A percentile compares a stretch with the other conserved stretches of the same genome.
Evolutionary conservation across 306 rosid species (phyloP).

Genomic region (Vigna hirtella): DNA sequence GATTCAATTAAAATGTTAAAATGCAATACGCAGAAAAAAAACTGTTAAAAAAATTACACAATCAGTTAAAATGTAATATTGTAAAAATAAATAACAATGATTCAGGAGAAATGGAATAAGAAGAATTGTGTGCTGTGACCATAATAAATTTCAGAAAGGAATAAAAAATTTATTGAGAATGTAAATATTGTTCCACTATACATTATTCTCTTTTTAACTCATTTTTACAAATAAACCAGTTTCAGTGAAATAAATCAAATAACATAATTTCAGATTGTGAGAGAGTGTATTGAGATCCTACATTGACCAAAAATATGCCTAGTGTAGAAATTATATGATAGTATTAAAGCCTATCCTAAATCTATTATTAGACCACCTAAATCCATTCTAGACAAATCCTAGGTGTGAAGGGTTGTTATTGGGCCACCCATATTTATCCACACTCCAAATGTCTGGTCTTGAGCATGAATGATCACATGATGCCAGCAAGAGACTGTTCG

Average conservation of each 20-base stretch:
- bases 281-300: neutral
- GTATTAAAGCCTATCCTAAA: neutral
- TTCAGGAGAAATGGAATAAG: neutral
- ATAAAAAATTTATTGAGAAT: constrained; percentile 3
- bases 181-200: constrained; percentile 5
- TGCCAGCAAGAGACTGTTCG: neutral
- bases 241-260: neutral
- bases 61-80: constrained; percentile 20
- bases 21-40: constrained; percentile 5
- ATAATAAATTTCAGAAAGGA: constrained; percentile 21
- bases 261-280: neutral
- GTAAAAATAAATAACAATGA: constrained; percentile 24
- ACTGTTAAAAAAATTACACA: constrained; percentile 14
- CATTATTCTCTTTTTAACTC: neutral
- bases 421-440: neutral
- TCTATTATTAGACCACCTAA: no score
- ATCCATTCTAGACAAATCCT: neutral
- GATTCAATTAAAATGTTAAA: neutral
- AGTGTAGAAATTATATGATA: neutral
- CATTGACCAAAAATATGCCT: neutral
- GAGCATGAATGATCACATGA: no score
- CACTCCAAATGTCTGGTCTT: neutral
- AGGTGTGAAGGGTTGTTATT: neutral
- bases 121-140: neutral
- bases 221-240: neutral